phyloP scores from a whole-genome alignment of 75 land plant species.

The Cupressus sempervirens region DNA sequence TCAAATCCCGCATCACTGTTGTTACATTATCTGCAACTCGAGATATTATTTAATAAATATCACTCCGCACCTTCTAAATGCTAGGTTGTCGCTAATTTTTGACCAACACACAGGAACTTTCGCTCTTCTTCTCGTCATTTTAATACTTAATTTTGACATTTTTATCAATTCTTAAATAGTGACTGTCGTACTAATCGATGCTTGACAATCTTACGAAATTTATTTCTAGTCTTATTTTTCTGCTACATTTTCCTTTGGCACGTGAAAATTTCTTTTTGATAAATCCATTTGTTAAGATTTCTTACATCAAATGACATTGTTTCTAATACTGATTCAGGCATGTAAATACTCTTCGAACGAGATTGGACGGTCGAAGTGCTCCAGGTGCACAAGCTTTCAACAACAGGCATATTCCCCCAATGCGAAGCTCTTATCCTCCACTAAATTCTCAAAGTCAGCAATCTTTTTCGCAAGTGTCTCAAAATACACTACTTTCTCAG shows the following conservation, averaged over 20 bases:
- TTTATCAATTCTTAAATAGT: no score
- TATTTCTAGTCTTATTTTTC: no score
- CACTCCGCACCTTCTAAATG: neutral
- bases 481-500: slow-evolving; percentile 3
- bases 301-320: neutral
- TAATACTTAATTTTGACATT: no score
- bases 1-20: neutral
- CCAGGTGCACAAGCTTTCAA: slow-evolving; percentile 7
- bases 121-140: no score
- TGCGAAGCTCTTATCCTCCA: neutral
- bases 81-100: neutral
- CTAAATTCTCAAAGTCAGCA: slow-evolving; percentile 1
- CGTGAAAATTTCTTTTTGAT: neutral
- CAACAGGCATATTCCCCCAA: slow-evolving; percentile 6
- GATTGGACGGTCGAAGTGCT: slow-evolving; percentile 8
- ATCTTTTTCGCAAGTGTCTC: slow-evolving; percentile 6
- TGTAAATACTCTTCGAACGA: slow-evolving; percentile 7
- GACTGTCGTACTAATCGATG: no score
- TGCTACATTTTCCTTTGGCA: no score
- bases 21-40: neutral
- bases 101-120: no score
- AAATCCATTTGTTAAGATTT: neutral
- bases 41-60: neutral
- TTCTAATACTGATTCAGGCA: neutral
- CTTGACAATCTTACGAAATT: no score